Conservation (phyloP, 1,284 basidiomycete genomes). For the Rhodotorula sp. region DNA sequence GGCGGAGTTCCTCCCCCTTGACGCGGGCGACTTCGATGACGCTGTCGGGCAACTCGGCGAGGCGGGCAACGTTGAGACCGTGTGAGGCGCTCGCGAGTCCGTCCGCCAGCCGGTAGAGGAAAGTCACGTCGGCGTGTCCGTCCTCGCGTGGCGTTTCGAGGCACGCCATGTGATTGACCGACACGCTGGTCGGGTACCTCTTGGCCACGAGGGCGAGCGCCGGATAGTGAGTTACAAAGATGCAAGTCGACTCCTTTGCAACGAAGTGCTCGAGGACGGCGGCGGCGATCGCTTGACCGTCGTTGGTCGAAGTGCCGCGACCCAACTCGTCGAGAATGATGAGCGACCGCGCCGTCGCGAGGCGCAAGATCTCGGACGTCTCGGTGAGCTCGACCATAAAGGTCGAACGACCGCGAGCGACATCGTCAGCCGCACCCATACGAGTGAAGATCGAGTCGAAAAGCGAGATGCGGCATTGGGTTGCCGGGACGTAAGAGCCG, state of each 20-base stretch:
- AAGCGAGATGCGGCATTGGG: slow-evolving; percentile 66
- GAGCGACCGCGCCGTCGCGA: slow-evolving; percentile 43
- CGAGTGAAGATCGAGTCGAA: slow-evolving; percentile 81
- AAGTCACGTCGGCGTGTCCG: slow-evolving; percentile 64
- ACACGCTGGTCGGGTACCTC: slow-evolving; percentile 50
- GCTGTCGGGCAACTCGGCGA: slow-evolving; percentile 33
- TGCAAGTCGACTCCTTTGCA: slow-evolving; percentile 67
- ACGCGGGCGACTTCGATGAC: slow-evolving; percentile 24
- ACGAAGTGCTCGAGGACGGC: slow-evolving; percentile 73
- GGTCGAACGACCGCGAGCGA: slow-evolving; percentile 78
- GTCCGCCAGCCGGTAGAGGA: slow-evolving; percentile 69
- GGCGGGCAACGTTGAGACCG: slow-evolving; percentile 50
- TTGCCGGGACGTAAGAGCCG: slow-evolving; percentile 63
- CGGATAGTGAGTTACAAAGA: slow-evolving; percentile 95
- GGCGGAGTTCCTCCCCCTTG: slow-evolving; percentile 23
- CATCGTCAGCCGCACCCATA: slow-evolving; percentile 70
- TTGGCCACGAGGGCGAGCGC: slow-evolving; percentile 23
- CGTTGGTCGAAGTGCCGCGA: slow-evolving; percentile 77
- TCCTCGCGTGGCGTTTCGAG: slow-evolving; percentile 57
- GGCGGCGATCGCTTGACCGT: slow-evolving; percentile 74
- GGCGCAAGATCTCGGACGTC: slow-evolving; percentile 77
- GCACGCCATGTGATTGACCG: slow-evolving; percentile 85
- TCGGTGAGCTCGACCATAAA: slow-evolving; percentile 76
- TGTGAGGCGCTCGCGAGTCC: slow-evolving; percentile 72
- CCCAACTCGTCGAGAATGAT: slow-evolving; percentile 70